These are phyloP conservation scores for Leccinum rimulosum DNA, from an alignment of 768 basidiomycete genomes.

Conservation along the genomic window DNA sequence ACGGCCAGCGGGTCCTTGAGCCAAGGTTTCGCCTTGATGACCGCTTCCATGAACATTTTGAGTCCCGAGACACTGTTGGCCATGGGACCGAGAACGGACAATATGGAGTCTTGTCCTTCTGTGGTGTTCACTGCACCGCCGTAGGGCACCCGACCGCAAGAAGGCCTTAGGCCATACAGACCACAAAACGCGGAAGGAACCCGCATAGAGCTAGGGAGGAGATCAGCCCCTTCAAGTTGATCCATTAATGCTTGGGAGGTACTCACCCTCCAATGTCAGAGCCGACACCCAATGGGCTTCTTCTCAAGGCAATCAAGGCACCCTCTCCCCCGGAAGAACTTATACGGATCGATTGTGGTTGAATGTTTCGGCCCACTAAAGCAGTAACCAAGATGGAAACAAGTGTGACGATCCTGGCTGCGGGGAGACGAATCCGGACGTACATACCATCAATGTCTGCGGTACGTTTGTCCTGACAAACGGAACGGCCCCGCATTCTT, in stretches of 20 bases:
- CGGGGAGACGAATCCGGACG: neutral
- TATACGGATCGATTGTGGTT: constrained; percentile 73
- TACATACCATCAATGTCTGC: constrained; percentile 66
- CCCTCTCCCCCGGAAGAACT: constrained; percentile 86
- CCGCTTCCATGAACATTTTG: constrained; percentile 61
- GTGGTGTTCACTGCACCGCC: constrained; percentile 60
- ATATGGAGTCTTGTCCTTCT: constrained; percentile 69
- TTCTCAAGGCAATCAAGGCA: constrained; percentile 56
- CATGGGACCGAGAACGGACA: constrained; percentile 75
- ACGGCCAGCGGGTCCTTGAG: constrained; percentile 56
- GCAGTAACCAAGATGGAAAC: neutral
- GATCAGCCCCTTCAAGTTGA: neutral
- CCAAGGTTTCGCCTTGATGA: constrained; percentile 65
- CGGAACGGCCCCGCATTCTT: constrained; percentile 63
- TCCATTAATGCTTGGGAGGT: neutral
- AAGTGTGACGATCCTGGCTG: too few species aligned
- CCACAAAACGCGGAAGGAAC: constrained; percentile 69
- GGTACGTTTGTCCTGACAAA: constrained; percentile 75
- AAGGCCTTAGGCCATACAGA: constrained; percentile 69
- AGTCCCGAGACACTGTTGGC: constrained; percentile 56
- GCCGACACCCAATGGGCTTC: constrained; percentile 60
- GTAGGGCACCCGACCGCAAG: constrained; percentile 69
- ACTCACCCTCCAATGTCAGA: constrained; percentile 77
- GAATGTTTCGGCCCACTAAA: constrained; percentile 70
- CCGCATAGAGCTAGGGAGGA: constrained; percentile 56